Evolutionary conservation across 2,329 filamentous ascomycete species (phyloP), one percentile per base, ranked within the genome.

Genomic region (Sclerotinia spermophila): DNA sequence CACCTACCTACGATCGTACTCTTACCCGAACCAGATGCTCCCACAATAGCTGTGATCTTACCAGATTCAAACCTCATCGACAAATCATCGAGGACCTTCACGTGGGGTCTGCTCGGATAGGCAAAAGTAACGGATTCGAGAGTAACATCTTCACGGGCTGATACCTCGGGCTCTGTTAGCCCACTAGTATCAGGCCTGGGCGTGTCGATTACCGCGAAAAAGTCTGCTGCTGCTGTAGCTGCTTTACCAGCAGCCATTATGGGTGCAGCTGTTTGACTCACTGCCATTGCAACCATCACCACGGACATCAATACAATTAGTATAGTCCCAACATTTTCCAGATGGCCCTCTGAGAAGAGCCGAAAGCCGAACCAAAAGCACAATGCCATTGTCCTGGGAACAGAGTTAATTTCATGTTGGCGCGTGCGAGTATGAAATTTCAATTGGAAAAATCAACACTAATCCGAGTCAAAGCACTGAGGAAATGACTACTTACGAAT

Each of bases 341-440:
- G 78, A 27, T 82, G 80, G 1, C 83, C 83, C 19, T 86, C 81
- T 2, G 82, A 72, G 62, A 80, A 84, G 0, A 84, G 82, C 62
- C 35, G 51, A 40, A 51, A 84, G 5, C 88, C 89, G 73, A 86
- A 90, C 87, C 87, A 90, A 73, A 91, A 91, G 11, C 84, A 82
- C 33, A 90, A 81, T 1, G 83, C 85, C 72, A 89, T 89, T 0
- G 84, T 82, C 3, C 80, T 84, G 51, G 21, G 35, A n/a, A 8
- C 5, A 38, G 33, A n/a, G 15, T 59, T n/a, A 59, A 33, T 38
- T 38, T 15, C 5, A n/a, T n/a, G 13, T 59, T 6, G 21, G 56
- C 21, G 56, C 33, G 40, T 59, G 35, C 7, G 24, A n/a, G 10
- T n/a, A 17, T 38, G 6, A 53, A 38, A n/a, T n/a, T 33, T 59